Evolutionary conservation across 75 land plant species (phyloP).

Genomic region (Picea glauca): DNA sequence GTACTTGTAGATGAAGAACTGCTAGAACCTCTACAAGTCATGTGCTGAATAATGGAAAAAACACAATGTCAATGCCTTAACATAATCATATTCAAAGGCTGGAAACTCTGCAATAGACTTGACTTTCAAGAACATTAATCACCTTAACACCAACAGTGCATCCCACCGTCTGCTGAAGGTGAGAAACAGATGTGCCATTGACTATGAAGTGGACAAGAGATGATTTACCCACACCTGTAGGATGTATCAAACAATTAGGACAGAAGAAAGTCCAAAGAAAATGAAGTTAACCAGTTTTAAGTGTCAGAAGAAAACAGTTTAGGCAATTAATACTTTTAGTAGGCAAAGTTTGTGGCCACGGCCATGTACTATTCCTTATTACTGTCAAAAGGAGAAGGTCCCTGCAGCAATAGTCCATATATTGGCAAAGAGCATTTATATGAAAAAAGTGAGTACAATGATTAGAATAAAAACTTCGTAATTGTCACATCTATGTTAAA

Average conservation of each 20-base stretch:
- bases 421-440: background rate
- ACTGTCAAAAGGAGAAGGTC: background rate
- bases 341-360: background rate
- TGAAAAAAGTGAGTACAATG: background rate
- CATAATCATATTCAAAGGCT: background rate
- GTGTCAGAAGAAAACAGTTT: background rate
- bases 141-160: conserved; percentile 85
- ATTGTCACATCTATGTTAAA: background rate
- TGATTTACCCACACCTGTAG: conserved; percentile 80
- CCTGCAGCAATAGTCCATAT: background rate
- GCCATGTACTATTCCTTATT: background rate
- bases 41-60: conserved; percentile 35
- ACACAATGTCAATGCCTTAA: background rate
- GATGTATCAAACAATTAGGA: conserved; percentile 2
- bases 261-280: background rate
- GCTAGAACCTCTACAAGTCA: conserved; percentile 48
- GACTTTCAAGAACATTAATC: background rate
- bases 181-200: conserved; percentile 52
- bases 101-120: background rate
- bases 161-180: conserved; percentile 70
- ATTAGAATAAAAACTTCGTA: background rate
- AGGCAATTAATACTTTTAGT: background rate
- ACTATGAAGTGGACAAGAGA: conserved; percentile 72
- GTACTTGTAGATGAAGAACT: conserved; percentile 53
- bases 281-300: background rate